Conservation (phyloP, 2,329 filamentous ascomycete genomes). For the Sporothrix globosa region DNA sequence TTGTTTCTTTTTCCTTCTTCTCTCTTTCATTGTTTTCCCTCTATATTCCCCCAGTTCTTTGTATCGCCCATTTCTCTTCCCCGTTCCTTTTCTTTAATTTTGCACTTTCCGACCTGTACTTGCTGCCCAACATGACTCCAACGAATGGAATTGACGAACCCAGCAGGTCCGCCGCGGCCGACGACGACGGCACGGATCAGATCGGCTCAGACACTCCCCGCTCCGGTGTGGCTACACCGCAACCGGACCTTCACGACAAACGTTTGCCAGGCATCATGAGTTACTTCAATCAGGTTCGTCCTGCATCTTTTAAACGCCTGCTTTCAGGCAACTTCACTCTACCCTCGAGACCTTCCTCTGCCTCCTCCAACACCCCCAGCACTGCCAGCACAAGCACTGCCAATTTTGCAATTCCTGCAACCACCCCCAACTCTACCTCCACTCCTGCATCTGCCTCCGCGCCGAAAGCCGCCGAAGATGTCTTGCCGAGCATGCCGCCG, state of each 20-base stretch:
- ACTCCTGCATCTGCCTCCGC: constrained; percentile 21
- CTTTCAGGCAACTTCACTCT: constrained; percentile 47
- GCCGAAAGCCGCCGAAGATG: constrained; percentile 23
- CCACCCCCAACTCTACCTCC: constrained; percentile 7
- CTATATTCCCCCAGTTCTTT: neutral
- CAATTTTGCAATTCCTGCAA: constrained; percentile 34
- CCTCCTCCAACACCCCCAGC: constrained; percentile 33
- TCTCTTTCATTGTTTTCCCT: neutral
- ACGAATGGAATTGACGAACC: constrained; percentile 58
- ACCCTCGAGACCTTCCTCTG: constrained; percentile 45
- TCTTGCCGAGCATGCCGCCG: neutral
- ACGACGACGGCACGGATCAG: constrained; percentile 74
- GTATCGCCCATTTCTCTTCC: constrained; percentile 6
- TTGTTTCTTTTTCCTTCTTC: neutral
- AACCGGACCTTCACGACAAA: constrained; percentile 92
- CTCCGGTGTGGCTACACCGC: constrained; percentile 88
- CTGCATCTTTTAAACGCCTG: constrained; percentile 66
- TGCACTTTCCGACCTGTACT: neutral
- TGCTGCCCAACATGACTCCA: constrained; percentile 36
- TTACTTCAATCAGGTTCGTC: constrained; percentile 99
- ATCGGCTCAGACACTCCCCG: constrained; percentile 85
- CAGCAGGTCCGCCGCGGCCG: constrained; percentile 59
- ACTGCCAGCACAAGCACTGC: constrained; percentile 35
- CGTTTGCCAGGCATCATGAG: constrained; percentile 93
- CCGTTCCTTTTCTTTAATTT: neutral